Evolutionary conservation across 805 yeast genomes (phyloP), one percentile per base, ranked within the genome.

Genomic region (Ogataea siamensis): DNA sequence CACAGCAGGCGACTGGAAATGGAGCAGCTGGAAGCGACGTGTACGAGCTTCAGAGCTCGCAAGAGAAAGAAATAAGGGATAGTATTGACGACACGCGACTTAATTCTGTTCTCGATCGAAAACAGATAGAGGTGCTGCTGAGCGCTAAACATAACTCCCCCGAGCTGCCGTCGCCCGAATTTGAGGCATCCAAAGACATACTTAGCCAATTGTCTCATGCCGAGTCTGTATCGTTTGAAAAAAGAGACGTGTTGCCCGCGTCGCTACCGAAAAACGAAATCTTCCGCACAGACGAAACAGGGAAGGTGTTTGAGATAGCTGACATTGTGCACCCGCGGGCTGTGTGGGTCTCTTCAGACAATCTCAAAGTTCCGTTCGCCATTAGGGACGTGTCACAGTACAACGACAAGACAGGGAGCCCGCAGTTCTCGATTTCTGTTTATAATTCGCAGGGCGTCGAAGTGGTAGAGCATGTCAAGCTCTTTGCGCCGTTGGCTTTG

Each of bases 401-500:
- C 20, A 25, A 31, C 23, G 25, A 21, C 26, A 25, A 27, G 11
- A 10, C 23, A 6, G 30, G 28, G 5, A 15, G 8, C 23, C 22
- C 11, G 11, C 28, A 31, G 8, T 38, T 21, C 24, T 23, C 40
- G 7, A 34, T 37, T 2, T 28, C 31, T n/a, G 28, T 42, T 11
- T 15, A 17, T 3, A 46, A 40, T 15, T 42, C 50, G 8, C 37
- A 33, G 12, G 13, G 20, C 6, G 62, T 58, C 4, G 68, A 64
- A 22, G 55, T 59, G 32, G 42, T 64, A 11, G 47, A 61, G 13
- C 53, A 57, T 1, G 53, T 49, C 26, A 56, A 55, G 22, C 57
- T 69, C 25, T 65, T 54, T 44, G 54, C 58, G 1, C 66, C 75
- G 3, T 57, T 81, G 15, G 84, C 76, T 52, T 57, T 82, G 2